Evolutionary conservation across 2,329 filamentous ascomycete genomes (phyloP), one percentile per base, ranked within the genome.

Genomic region (Cladosporium oxysporum): DNA sequence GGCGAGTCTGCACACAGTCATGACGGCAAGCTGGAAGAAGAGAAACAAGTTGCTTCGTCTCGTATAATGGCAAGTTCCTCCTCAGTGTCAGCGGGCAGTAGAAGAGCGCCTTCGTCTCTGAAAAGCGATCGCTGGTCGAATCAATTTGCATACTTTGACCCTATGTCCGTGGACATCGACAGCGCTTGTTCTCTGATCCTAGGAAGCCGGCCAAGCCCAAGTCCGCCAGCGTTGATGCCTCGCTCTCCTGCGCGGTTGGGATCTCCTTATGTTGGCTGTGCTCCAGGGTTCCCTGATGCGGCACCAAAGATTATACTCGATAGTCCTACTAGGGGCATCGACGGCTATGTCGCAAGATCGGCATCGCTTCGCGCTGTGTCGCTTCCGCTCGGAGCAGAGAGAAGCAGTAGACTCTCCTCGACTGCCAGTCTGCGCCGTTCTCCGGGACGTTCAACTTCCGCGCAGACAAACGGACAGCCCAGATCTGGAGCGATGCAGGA

Each of bases 161-260:
- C 62, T 5, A 52, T 67, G 57, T 62, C 62, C 8, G 28, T 65
- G 26, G 37, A 49, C n/a, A 62, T 67, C 18, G 66, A 67, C n/a
- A 50, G 57, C 11, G 66, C 66, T 14, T 65, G 62, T 3, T 58
- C 53, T 12, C 11, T 65, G 28, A 65, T 67, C 31, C 12, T 29
- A 5, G 50, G 33, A 4, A 26, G 33, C 18, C 57, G 33, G 6
- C 37, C 57, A 8, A 47, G 57, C 18, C 57, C 33, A n/a, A 5
- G n/a, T 12, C 26, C 57, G 21, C 55, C 55, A 26, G 21, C 33
- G 26, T 18, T 58, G 16, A 35, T 41, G 33, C n/a, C 33, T 58
- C 55, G 55, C 12, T 58, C 55, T 28, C 33, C 55, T 58, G 55
- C 31, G 5, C 33, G 55, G 5, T 16, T 58, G 29, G 55, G 21